Evolutionary conservation across 2,329 filamentous ascomycete species (phyloP), one percentile per base, ranked within the genome.

Genomic region (Alternaria gansuensis): DNA sequence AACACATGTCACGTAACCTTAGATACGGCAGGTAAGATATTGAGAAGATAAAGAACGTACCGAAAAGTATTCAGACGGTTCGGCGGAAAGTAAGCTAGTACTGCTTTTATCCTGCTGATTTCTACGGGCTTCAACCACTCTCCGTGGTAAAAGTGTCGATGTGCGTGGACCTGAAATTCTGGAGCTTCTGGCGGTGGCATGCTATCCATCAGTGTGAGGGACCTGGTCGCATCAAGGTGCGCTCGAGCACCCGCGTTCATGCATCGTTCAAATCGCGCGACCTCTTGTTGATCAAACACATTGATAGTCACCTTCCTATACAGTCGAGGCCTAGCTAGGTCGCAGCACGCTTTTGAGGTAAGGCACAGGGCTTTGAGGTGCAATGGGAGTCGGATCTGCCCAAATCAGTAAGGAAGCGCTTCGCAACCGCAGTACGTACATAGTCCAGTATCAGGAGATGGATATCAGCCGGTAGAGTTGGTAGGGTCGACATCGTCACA

Each of bases 231-330:
- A 31, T 31, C 28, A 33, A 33, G 28, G 14, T 33, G 28, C 43
- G 10, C 43, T 14, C 33, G 5, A 21, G 43, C 28, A 46, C 43
- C 43, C 23, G 7, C 28, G n/a, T 17, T 5, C 43, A 46, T 46
- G 43, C 28, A 46, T 1, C 29, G 17, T 13, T 46, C 28, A 6
- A 46, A 46, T 1, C 43, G 28, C 21, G 11, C 28, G 1, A 46
- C 43, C 17, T 33, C 43, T 21, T 29, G 13, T 23, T 29, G 39
- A 46, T 33, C 43, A 8, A 46, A 31, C 21, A 46, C 43, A 11
- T 46, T 46, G 3, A 46, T 33, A 13, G 28, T 46, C 7, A 46
- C 28, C 28, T 46, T 46, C 43, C 43, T 29, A 28, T 46, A 46
- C 17, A 46, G 28, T 31, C 26, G 28, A 31, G 43, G 17, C n/a